These are phyloP conservation scores for Mycena kentingensis DNA, from an alignment of 768 basidiomycete species.

Conservation along the genomic window DNA sequence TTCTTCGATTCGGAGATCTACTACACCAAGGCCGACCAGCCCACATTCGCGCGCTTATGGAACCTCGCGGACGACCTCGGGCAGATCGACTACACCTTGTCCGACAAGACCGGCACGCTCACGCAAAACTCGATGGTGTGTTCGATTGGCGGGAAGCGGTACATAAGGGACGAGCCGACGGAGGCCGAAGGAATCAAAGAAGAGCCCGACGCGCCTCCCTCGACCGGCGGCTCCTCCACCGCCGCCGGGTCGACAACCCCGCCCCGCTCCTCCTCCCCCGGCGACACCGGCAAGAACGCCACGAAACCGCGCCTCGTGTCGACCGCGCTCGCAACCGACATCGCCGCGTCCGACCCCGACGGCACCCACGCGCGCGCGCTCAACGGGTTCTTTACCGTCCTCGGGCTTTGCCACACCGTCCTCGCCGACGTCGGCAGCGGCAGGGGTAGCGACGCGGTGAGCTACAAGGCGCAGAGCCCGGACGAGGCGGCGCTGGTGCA, in stretches of 20 bases:
- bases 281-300: no score
- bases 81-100: constrained; percentile 97
- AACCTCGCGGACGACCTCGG: no score
- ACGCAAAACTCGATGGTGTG: constrained; percentile 94
- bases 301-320: no score
- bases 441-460: constrained; percentile 65
- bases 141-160: no score
- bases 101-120: constrained; percentile 96
- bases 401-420: no score
- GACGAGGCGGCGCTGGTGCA: constrained; percentile 99
- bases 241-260: constrained; percentile 23
- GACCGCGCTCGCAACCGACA: no score
- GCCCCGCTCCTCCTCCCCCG: no score
- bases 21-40: no score
- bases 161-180: constrained; percentile 83
- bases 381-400: no score
- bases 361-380: constrained; percentile 75
- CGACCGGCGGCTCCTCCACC: constrained; percentile 36
- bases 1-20: no score
- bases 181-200: constrained; percentile 57
- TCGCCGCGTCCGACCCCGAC: constrained; percentile 44
- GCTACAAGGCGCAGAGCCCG: constrained; percentile 97
- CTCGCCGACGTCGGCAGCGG: constrained; percentile 69
- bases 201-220: constrained; percentile 33
- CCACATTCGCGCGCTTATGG: no score